Evolutionary conservation across 2,329 filamentous ascomycete genomes (phyloP).

Genomic region (Lachnellula subtilissima): DNA sequence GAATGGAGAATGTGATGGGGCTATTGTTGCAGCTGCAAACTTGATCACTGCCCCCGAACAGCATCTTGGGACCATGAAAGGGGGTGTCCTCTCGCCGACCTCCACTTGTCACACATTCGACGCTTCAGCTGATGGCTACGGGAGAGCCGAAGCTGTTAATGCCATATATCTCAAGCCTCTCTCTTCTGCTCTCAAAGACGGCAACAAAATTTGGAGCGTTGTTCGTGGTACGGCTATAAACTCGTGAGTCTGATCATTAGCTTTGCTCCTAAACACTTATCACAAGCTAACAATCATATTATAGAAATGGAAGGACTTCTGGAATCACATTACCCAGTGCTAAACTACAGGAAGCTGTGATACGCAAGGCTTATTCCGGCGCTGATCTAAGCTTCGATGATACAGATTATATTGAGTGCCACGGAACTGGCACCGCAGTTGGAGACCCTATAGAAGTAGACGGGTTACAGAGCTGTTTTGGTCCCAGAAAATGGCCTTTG

Average conservation of each 20-base stretch:
- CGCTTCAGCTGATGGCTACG: conserved; percentile 56
- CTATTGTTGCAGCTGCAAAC: conserved; percentile 20
- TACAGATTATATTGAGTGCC: conserved; percentile 9
- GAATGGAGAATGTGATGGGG: conserved; percentile 36
- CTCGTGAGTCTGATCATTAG: not conserved
- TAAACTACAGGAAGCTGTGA: conserved; percentile 34
- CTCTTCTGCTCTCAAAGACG: conserved; percentile 50
- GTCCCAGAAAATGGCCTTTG: not conserved
- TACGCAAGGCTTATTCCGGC: conserved; percentile 13
- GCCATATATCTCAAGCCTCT: conserved; percentile 56
- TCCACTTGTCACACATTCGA: conserved; percentile 56
- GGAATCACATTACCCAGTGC: conserved; percentile 52
- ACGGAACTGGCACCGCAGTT: conserved; percentile 16
- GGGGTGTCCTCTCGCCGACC: conserved; percentile 30
- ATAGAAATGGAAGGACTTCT: conserved; percentile 49
- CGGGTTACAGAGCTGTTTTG: conserved; percentile 5
- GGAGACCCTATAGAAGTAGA: conserved; percentile 17
- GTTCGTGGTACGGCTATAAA: conserved; percentile 51
- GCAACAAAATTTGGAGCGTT: conserved; percentile 53
- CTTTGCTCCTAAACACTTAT: not conserved
- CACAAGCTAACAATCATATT: conserved; percentile 2
- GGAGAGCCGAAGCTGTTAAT: conserved; percentile 56
- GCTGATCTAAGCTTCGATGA: conserved; percentile 4
- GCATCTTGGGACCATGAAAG: conserved; percentile 14
- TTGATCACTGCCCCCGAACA: conserved; percentile 14